Evolutionary conservation across 768 basidiomycete genomes (phyloP).

Genomic region (Rhodotorula graminis): DNA sequence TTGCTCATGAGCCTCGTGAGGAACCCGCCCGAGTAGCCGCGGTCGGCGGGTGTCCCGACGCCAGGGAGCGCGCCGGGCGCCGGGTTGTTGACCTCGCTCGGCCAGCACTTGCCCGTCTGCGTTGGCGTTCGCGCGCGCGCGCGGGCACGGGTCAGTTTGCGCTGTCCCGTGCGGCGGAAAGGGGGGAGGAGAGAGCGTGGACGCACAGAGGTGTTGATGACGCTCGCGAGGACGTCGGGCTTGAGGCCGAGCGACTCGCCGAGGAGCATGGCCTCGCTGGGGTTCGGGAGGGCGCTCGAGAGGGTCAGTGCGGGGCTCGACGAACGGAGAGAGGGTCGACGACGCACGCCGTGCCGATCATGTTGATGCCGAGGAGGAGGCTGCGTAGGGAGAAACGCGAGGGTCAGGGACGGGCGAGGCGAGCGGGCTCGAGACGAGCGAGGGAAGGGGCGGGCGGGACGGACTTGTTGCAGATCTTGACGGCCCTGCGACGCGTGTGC

Average conservation of each 20-base stretch:
- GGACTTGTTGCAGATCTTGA: constrained; percentile 83
- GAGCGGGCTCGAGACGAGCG: not conserved
- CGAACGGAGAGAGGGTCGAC: no score
- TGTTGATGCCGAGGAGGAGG: constrained; percentile 57
- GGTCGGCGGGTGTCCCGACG: constrained; percentile 72
- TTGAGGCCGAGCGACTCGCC: constrained; percentile 76
- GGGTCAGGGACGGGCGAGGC: not conserved
- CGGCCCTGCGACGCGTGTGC: constrained; percentile 49
- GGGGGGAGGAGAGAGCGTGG: not conserved
- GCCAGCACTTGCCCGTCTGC: constrained; percentile 41
- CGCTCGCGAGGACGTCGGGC: constrained; percentile 67
- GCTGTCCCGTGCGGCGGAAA: not conserved
- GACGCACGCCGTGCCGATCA: constrained; percentile 41
- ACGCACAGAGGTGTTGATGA: constrained; percentile 61
- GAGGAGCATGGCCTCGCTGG: constrained; percentile 73
- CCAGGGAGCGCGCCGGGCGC: constrained; percentile 63
- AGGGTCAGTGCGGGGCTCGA: not conserved
- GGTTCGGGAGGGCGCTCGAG: no score
- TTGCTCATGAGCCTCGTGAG: constrained; percentile 29
- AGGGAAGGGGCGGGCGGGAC: constrained; percentile 49
- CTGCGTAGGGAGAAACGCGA: not conserved
- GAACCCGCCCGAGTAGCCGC: constrained; percentile 70
- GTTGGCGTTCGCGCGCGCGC: no score
- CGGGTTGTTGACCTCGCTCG: constrained; percentile 65
- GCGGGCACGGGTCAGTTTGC: no score